These are phyloP conservation scores for Melastoma malabathricum DNA, from an alignment of 345 rosid species.

Conservation along the genomic window DNA sequence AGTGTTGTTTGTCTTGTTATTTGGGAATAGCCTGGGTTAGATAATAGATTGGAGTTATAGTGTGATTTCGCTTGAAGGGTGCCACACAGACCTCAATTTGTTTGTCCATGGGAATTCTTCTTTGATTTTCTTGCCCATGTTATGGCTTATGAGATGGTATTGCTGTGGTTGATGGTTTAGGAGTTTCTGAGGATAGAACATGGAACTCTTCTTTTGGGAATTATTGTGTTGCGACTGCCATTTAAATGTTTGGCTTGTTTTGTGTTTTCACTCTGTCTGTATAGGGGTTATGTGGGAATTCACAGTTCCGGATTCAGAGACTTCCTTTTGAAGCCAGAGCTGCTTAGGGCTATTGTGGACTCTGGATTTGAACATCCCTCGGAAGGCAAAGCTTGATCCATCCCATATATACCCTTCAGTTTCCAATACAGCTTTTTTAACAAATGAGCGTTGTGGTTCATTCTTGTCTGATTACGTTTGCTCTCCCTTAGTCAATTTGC, in stretches of 20 bases:
- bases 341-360: slow-evolving; percentile 91
- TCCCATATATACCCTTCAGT: background rate
- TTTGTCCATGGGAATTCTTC: too few relatives aligned
- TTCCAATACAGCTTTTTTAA: background rate
- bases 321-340: slow-evolving; percentile 98
- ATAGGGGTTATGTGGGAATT: slow-evolving; percentile 91
- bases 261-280: background rate
- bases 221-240: background rate
- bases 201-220: background rate
- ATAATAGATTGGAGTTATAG: too few relatives aligned
- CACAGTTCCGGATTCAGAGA: slow-evolving; percentile 99
- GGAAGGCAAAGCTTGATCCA: slow-evolving; percentile 42
- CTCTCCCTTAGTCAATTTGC: too few relatives aligned
- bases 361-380: slow-evolving; percentile 99
- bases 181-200: background rate
- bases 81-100: too few relatives aligned
- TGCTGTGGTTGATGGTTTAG: too few relatives aligned
- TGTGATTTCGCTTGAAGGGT: too few relatives aligned
- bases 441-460: too few relatives aligned
- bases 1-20: too few relatives aligned
- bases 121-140: too few relatives aligned
- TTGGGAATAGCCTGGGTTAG: too few relatives aligned
- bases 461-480: too few relatives aligned
- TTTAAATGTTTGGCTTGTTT: background rate
- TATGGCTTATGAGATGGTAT: too few relatives aligned